Evolutionary conservation across 2,329 filamentous ascomycete genomes (phyloP), one percentile per base, ranked within the genome.

Genomic region (Penicillium sp.): DNA sequence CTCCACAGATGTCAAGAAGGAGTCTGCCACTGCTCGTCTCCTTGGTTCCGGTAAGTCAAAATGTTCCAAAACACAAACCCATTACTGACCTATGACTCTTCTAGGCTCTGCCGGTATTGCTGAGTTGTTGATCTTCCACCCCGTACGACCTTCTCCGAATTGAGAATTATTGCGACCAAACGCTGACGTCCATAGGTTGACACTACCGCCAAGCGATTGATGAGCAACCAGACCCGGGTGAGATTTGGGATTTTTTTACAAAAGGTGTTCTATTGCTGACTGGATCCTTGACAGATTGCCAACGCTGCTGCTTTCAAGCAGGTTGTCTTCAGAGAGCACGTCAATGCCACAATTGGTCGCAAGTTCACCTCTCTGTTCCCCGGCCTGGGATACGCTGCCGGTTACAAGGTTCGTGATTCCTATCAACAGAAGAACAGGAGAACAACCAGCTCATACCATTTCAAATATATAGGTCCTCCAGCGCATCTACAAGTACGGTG

Each of bases 351-450:
- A 6, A 66, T 83, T 31, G 82, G 82, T 53, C 81, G 80, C 67
- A 97, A 97, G 75, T 97, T 97, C 77, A 84, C 97, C 70, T 97
- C 93, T 41, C 84, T 99, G 44, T 99, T 99, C 80, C 94, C 94
- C 31, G 94, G 94, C 71, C 84, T 99, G 58, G 94, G 94, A 71
- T 99, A 99, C 75, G 94, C 94, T 55, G 94, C 94, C 54, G 92
- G 92, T 59, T 99, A 99, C 83, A 99, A 99, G 84, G 87, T 88
- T 68, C 50, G 74, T 68, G 37, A 28, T 42, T 45, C 16, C 4
- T 22, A 33, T 30, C 10, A 14, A 44, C 17, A 25, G 44, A 22
- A 17, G 10, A 25, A 25, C 8, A 12, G 25, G 19, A 17, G 28
- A 12, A 44, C 30, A 12, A 28, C n/a, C 36, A 28, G 30, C 55